phyloP scores from a whole-genome alignment of 108 stramenopile genomes.

The Poteriospumella lacustris region DNA sequence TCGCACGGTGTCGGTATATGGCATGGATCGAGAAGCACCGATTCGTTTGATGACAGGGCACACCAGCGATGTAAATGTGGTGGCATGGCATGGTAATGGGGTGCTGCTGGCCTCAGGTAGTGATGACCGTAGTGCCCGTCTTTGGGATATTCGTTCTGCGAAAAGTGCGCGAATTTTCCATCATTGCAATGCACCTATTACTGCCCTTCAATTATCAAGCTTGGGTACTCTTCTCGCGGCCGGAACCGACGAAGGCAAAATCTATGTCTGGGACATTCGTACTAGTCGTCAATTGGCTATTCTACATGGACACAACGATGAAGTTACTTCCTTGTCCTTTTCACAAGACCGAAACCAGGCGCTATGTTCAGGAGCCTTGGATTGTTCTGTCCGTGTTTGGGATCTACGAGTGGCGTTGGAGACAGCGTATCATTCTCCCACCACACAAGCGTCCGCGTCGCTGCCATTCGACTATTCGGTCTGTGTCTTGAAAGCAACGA shows the following conservation, averaged over 20 bases:
- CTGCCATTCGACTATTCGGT: background rate
- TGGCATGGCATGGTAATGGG: background rate
- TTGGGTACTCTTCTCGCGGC: conserved; percentile 9
- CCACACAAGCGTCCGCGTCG: background rate
- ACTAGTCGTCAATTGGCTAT: background rate
- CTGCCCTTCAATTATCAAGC: background rate
- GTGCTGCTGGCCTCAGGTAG: background rate
- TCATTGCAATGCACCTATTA: background rate
- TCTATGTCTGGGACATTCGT: background rate
- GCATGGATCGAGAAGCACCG: background rate
- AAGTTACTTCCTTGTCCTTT: background rate
- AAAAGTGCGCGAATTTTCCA: background rate
- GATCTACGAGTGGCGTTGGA: background rate
- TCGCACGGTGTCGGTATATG: background rate
- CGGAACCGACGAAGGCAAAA: background rate
- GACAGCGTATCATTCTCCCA: background rate
- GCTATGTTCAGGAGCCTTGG: background rate
- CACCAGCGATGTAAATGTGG: conserved; percentile 7
- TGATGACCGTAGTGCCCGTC: background rate
- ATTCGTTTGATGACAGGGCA: background rate
- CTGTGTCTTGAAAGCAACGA: background rate
- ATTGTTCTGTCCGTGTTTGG: conserved; percentile 9
- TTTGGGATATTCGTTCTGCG: conserved; percentile 15
- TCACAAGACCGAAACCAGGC: background rate
- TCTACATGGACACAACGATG: background rate